A percentile compares a stretch with the other conserved stretches of the same genome.
Evolutionary conservation across 345 rosid genomes (phyloP).

Genomic region (Sisymbrium irio): DNA sequence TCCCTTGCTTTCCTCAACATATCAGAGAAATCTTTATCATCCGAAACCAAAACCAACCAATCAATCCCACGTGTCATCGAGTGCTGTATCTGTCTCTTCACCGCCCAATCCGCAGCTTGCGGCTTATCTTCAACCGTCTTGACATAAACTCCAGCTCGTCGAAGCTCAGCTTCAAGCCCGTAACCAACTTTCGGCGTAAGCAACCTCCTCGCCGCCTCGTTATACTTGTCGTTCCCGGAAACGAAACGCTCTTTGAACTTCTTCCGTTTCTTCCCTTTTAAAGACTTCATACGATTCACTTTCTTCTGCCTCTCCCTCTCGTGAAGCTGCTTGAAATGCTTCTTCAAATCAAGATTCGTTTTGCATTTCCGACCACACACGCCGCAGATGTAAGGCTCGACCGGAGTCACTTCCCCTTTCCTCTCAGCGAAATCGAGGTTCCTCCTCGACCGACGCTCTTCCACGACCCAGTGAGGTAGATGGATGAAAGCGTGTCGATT

Average conservation of each 20-base stretch:
- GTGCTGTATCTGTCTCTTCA: slow-evolving; percentile 91
- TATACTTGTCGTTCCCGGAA: slow-evolving; percentile 74
- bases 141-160: slow-evolving; percentile 77
- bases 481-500: slow-evolving; percentile 89
- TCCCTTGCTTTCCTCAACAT: slow-evolving; percentile 80
- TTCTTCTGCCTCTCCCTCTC: slow-evolving; percentile 89
- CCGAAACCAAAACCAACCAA: slow-evolving; percentile 84
- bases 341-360: slow-evolving; percentile 76
- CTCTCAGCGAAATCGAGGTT: slow-evolving; percentile 64
- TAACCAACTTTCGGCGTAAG: slow-evolving; percentile 66
- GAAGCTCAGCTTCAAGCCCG: slow-evolving; percentile 69
- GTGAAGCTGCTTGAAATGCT: slow-evolving; percentile 86
- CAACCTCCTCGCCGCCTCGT: slow-evolving; percentile 64
- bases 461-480: slow-evolving; percentile 68
- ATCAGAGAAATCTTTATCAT: slow-evolving; percentile 74
- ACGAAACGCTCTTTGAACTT: slow-evolving; percentile 65
- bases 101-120: slow-evolving; percentile 95
- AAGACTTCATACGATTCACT: slow-evolving; percentile 66
- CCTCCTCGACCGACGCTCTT: slow-evolving; percentile 63
- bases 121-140: slow-evolving; percentile 92
- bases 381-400: slow-evolving; percentile 54
- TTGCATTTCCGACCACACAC: slow-evolving; percentile 88
- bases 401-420: slow-evolving; percentile 42
- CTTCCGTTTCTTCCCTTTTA: slow-evolving; percentile 82
- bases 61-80: slow-evolving; percentile 86